Evolutionary conservation across 164 flowering plant genomes (phyloP), one percentile per base, ranked within the genome.

Genomic region (Buxus sempervirens): DNA sequence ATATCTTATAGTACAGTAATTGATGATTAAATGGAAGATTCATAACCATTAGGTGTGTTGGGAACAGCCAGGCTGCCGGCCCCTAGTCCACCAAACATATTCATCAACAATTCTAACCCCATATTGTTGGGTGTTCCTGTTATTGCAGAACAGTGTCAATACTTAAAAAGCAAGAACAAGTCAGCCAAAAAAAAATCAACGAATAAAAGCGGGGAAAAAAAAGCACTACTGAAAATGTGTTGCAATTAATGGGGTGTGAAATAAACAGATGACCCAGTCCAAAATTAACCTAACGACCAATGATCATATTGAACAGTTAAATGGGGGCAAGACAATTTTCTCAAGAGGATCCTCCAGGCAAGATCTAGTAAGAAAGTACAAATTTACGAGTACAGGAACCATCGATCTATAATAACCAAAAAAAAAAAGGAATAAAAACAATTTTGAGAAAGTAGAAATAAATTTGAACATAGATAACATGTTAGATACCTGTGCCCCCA

Each of bases 41-140:
- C 15, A 19, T 51, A 23, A 84, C 90, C 88, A 70, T 80, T 62
- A 7, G 82, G 58, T 45, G 60, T 79, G 67, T 58, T 72, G 0
- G 86, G 76, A 28, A 56, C 77, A 54, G 69, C 65, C 22, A 81
- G 57, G 69, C 82, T 54, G 67, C 82, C 84, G 63, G 84, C 72
- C 6, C 83, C 84, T 54, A 81, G 85, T 38, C 83, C 84, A 59
- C 85, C 81, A 69, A 83, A 80, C 87, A 83, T 81, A 70, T 75
- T 83, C 85, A 81, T 80, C 79, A 83, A 58, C 68, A 75, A 28
- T 9, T 83, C 87, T 72, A 83, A 60, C 10, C 83, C 87, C 38
- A 23, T 20, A 62, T 54, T 72, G 58, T 82, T 82, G 2, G 53
- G 66, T 0, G 70, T 9, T 55, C 78, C 80, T 72, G 67, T 25